phyloP scores from a whole-genome alignment of 768 basidiomycete species.

The Pilatotrama ljubarskyi region DNA sequence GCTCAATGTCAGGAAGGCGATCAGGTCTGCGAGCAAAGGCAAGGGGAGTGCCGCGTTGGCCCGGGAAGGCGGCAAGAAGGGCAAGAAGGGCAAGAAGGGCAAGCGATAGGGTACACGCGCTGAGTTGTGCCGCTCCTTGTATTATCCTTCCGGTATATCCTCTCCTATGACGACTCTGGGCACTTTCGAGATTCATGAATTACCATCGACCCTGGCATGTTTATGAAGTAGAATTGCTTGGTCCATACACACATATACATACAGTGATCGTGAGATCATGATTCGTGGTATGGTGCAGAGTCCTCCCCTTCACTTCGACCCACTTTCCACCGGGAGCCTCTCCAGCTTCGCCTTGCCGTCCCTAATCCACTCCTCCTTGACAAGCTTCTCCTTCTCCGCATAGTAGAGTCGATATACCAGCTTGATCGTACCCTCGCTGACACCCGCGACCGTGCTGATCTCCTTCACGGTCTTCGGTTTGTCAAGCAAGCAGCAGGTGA shows the following conservation, averaged over 20 bases:
- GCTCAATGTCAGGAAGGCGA: constrained; percentile 87
- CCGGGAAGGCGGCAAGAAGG: constrained; percentile 36
- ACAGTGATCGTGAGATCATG: constrained; percentile 12
- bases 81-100: constrained; percentile 27
- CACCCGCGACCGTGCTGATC: constrained; percentile 88
- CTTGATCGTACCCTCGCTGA: constrained; percentile 95
- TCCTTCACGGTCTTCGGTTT: constrained; percentile 76
- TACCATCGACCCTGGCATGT: not conserved
- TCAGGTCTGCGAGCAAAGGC: constrained; percentile 72
- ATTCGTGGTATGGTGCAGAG: not conserved
- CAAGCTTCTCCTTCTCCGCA: constrained; percentile 69
- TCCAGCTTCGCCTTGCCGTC: constrained; percentile 64
- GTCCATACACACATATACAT: constrained; percentile 21
- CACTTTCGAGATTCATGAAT: not conserved
- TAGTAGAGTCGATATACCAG: constrained; percentile 83
- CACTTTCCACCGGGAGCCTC: constrained; percentile 36
- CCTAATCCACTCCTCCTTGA: constrained; percentile 85
- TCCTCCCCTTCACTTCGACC: constrained; percentile 21
- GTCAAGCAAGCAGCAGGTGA: constrained; percentile 82
- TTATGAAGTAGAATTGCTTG: constrained; percentile 10
- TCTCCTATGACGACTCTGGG: too few relatives aligned
- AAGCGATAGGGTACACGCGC: constrained; percentile 11
- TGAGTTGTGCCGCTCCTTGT: not conserved
- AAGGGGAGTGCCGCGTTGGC: constrained; percentile 62
- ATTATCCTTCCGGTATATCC: not conserved